phyloP scores from a whole-genome alignment of 345 rosid genomes.

The Passiflora organensis region DNA sequence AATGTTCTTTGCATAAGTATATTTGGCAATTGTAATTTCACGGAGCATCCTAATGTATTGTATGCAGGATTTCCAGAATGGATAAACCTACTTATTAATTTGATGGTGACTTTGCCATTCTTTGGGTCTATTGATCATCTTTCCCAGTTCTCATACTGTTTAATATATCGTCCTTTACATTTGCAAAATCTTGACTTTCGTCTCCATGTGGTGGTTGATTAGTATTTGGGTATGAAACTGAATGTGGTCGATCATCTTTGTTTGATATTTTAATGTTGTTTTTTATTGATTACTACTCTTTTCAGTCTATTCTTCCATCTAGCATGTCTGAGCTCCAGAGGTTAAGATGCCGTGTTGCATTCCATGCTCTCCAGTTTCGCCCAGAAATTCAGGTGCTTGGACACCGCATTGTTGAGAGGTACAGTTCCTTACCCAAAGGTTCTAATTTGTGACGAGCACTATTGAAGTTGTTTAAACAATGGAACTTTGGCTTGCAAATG shows the following conservation, averaged over 20 bases:
- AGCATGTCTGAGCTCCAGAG: slow-evolving; percentile 84
- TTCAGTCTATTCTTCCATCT: slow-evolving; percentile 74
- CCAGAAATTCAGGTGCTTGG: slow-evolving; percentile 75
- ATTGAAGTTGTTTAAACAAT: neutral
- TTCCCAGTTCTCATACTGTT: neutral
- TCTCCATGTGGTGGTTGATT: neutral
- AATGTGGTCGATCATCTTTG: neutral
- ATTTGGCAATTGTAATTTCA: too few species aligned
- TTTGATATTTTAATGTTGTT: neutral
- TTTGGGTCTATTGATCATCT: neutral
- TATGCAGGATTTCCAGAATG: too few species aligned
- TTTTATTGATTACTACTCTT: slow-evolving; percentile 15
- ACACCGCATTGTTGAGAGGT: slow-evolving; percentile 82
- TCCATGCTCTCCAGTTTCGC: slow-evolving; percentile 93
- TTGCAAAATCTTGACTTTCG: neutral
- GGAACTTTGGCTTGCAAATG: neutral
- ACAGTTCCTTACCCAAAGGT: slow-evolving; percentile 10
- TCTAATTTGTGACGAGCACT: neutral
- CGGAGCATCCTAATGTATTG: neutral
- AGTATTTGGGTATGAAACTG: neutral
- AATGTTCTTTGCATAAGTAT: too few species aligned
- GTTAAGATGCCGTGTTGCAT: slow-evolving; percentile 94
- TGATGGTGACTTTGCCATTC: neutral
- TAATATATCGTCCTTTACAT: neutral
- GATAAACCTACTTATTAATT: too few species aligned